Conservation (phyloP, 495 filamentous ascomycete species). For the Penicillium chermesinum region DNA sequence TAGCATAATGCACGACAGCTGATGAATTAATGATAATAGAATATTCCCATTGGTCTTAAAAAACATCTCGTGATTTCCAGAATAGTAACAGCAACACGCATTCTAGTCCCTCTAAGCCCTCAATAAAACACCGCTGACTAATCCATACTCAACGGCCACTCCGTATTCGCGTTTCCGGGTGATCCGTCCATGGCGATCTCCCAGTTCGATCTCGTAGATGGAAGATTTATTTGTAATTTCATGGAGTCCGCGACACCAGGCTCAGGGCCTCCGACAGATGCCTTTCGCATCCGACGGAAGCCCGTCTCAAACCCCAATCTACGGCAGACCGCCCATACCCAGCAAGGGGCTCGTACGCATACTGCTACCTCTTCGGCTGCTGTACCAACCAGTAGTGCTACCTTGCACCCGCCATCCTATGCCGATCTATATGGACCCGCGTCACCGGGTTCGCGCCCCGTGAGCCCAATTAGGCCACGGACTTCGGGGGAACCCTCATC, state of each 20-base stretch:
- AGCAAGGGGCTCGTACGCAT: constrained; percentile 6
- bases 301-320: constrained; percentile 26
- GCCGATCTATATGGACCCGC: constrained; percentile 16
- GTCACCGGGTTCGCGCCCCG: background rate
- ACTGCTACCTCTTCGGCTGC: constrained; percentile 10
- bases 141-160: background rate
- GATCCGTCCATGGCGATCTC: constrained; percentile 3
- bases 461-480: constrained; percentile 10
- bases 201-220: background rate
- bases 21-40: no score
- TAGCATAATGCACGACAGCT: no score
- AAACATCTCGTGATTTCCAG: no score
- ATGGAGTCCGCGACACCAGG: constrained; percentile 16
- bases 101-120: no score
- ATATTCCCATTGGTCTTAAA: no score
- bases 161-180: background rate
- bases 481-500: constrained; percentile 8
- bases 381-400: constrained; percentile 7
- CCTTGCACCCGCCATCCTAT: constrained; percentile 20
- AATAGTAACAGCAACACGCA: no score
- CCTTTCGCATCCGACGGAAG: constrained; percentile 20
- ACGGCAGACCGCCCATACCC: constrained; percentile 14
- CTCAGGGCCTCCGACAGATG: constrained; percentile 13
- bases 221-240: background rate
- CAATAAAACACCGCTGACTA: constrained; percentile 3